Evolutionary conservation across 1,284 basidiomycete genomes (phyloP), one percentile per base, ranked within the genome.

Genomic region (Pyrrhoderma noxium): DNA sequence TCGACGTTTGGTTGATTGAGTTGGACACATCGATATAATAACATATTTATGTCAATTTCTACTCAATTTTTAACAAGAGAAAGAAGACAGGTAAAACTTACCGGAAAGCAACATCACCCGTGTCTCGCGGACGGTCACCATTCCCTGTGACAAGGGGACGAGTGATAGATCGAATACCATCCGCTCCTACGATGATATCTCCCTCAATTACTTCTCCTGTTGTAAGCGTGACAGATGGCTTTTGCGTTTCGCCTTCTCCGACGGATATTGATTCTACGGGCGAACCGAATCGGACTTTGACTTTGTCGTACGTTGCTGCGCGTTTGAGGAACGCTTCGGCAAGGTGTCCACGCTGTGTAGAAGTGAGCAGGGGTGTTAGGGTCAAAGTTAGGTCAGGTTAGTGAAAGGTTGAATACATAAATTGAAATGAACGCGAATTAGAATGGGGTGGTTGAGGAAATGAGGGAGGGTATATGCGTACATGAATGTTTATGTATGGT

Each of bases 401-500:
- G n/a, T n/a, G n/a, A n/a, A n/a, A n/a, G n/a, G n/a, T n/a, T n/a
- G n/a, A n/a, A n/a, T n/a, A n/a, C n/a, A n/a, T 11, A 31, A 31
- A 11, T 31, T 31, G 27, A 31, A 31, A 31, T 31, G 27, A 31
- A n/a, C n/a, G n/a, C n/a, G n/a, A 31, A 31, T 31, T 11, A 31
- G 27, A 31, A 31, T 5, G 11, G 5, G 27, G 5, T n/a, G n/a
- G 11, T 31, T 5, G 27, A 11, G 11, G 27, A 5, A 31, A 11
- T 31, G 11, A 31, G 27, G 11, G 11, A 31, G 5, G 11, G 27
- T 31, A 31, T 5, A 11, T 5, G 7, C 27, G 11, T 31, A 44
- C 42, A 50, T 79, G 76, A 34, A 79, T 68, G 56, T 77, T 72
- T 58, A 74, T 77, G 56, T 77, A 79, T 0, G 78, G 77, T 1